Base-by-base conservation (phyloP, 2,329 filamentous ascomycete species). In the Rhynchosporium graminicola region DNA sequence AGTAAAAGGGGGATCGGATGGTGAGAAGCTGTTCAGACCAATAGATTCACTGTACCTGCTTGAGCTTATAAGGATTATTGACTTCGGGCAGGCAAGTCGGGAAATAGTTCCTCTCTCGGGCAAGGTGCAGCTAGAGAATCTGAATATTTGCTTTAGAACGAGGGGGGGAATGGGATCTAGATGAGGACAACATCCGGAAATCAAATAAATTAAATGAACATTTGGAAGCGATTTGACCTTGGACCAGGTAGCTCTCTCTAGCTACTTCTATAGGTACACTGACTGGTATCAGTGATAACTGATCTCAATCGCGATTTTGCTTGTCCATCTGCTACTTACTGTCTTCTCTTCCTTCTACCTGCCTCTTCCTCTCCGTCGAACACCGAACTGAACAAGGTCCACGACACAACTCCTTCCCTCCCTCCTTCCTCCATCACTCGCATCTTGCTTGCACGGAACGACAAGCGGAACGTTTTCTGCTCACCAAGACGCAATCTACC, bases 141-240 rank as follows among this genome's bases (percentile, higher is more conserved):
- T 12, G 8, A 4, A 12, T 13, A 13, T 12, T n/a, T 43, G 42
- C 42, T 10, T 15, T 20, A 20, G 20, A 20, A 20, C 20, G 20
- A 20, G 20, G 20, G 20, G 20, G 20, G 20, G 20, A 1, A 12
- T 36, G 33, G 15, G 50, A 33, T 15, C 50, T 52, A 7, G 50
- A 52, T 38, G 50, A 40, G 33, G 50, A 33, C 15, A 38, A n/a
- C 15, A 38, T n/a, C 31, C 50, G 31, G 50, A 52, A 38, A 52
- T 52, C 38, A 52, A 33, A 15, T 29, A 12, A n/a, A n/a, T 43
- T 13, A 43, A 43, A n/a, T 43, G 3, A 15, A 15, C 42, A 43
- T n/a, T n/a, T 12, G 6, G 42, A 43, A n/a, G 42, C 40, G 10
- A 42, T 43, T 43, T 43, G 13, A n/a, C 42, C 42, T 43, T 43